These are phyloP conservation scores for Rhododendron griersonianum DNA, from an alignment of 148 eudicot genomes.

Conservation along the genomic window DNA sequence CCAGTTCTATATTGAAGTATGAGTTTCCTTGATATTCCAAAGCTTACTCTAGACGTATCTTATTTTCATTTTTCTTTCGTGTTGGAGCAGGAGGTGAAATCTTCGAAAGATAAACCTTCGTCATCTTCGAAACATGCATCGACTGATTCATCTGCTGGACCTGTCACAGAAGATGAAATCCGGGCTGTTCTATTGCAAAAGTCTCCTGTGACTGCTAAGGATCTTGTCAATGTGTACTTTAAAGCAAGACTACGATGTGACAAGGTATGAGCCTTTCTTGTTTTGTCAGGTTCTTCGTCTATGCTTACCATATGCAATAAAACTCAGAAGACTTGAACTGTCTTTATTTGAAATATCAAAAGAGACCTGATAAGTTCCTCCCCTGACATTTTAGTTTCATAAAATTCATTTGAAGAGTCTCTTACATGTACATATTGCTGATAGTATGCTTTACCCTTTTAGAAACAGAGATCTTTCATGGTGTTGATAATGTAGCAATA, in stretches of 20 bases:
- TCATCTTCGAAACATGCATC: constrained; percentile 37
- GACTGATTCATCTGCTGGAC: constrained; percentile 47
- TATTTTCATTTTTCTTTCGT: constrained; percentile 1
- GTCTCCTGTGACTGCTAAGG: constrained; percentile 73
- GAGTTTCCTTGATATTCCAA: background rate
- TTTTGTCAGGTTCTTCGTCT: background rate
- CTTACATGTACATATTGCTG: background rate
- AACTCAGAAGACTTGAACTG: background rate
- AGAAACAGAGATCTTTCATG: background rate
- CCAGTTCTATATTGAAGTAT: background rate
- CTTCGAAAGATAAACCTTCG: constrained; percentile 46
- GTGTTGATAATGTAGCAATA: background rate
- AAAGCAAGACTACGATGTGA: constrained; percentile 60
- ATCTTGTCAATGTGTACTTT: constrained; percentile 61
- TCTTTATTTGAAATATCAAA: background rate
- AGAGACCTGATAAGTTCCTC: background rate
- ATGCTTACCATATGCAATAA: constrained; percentile 2
- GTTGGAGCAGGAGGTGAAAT: constrained; percentile 50
- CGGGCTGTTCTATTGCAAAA: constrained; percentile 64
- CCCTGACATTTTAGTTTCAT: background rate
- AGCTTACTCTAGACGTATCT: background rate
- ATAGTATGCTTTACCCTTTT: background rate
- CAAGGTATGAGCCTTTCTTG: constrained; percentile 44
- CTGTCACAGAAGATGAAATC: constrained; percentile 91
- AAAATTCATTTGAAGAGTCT: background rate